A percentile compares a stretch with the other conserved stretches of the same genome.
These are phyloP conservation scores for Neofusicoccum kwambonambiense DNA, from an alignment of 2,329 filamentous ascomycete species.

Conservation along the genomic window DNA sequence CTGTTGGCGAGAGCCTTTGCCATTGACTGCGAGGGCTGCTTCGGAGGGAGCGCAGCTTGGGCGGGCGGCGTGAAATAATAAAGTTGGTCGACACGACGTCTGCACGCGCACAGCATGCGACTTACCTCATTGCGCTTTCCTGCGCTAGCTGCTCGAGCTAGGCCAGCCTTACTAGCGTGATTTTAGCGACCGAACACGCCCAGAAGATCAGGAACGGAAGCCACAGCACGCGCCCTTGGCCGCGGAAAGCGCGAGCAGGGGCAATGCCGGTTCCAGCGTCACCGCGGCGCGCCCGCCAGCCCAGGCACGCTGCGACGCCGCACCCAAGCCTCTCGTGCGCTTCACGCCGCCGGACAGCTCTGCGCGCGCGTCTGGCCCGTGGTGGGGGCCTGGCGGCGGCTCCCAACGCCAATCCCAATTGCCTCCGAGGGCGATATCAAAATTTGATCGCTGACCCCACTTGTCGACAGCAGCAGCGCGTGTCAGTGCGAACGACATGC, in stretches of 20 bases:
- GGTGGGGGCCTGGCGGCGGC: constrained; percentile 15
- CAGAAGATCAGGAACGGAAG: constrained; percentile 16
- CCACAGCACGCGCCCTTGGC: constrained; percentile 12
- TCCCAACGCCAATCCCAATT: constrained; percentile 16
- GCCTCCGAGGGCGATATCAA: constrained; percentile 15
- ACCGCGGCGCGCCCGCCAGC: constrained; percentile 10
- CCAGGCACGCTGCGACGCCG: constrained; percentile 3
- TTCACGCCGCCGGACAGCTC: constrained; percentile 10
- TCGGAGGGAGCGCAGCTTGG: constrained; percentile 5
- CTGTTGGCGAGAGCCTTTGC: constrained; percentile 15
- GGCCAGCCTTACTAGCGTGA: constrained; percentile 12
- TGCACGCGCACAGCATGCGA: constrained; percentile 15
- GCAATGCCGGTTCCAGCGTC: not conserved
- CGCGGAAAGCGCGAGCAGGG: constrained; percentile 15
- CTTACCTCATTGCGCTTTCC: constrained; percentile 18
- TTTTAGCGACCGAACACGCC: constrained; percentile 14
- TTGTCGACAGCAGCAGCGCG: constrained; percentile 11
- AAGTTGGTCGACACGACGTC: constrained; percentile 13
- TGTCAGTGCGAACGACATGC: constrained; percentile 14
- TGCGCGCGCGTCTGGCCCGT: constrained; percentile 16
- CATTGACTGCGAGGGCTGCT: constrained; percentile 14
- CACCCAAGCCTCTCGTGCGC: constrained; percentile 14
- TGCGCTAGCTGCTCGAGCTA: not conserved
- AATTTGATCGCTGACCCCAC: constrained; percentile 17
- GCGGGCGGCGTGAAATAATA: constrained; percentile 18